Base-by-base conservation (phyloP, 805 yeast species). In the Schwanniomyces occidentalis region DNA sequence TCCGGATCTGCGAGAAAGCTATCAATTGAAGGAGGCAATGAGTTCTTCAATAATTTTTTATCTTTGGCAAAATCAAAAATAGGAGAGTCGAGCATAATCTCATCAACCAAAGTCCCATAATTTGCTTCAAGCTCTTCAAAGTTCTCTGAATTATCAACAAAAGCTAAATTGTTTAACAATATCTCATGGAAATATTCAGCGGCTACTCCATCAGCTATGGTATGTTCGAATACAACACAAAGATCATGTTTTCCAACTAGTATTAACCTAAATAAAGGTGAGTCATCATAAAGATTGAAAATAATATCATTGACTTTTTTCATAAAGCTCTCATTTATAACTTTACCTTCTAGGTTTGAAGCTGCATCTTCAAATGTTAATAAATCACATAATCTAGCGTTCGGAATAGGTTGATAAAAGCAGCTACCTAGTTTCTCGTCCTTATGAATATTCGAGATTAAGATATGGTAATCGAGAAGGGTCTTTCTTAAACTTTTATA, bases 171-270 rank as follows among this genome's bases (percentile, higher is more conserved):
- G 12, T 57, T 54, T 24, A 64, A 41, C 15, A 65, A 51, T 4
- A 55, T 47, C 40, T 65, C 65, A 33, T 65, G 70, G 44, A 65
- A 58, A 29, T 46, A 45, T 19, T 45, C 48, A 0, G 60, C 70
- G 7, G 55, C 65, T 5, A 64, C 45, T 1, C 71, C 72, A 40
- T 66, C 72, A n/a, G 57, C 57, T 9, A 63, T 49, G 5, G 69
- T 56, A 41, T 66, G 73, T 32, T 66, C 73, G 16, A 61, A 54
- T 0, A 51, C 48, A 3, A 36, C 59, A 4, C 56, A 49, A 15
- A 65, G 34, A 19, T 52, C 42, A 16, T 37, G 37, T 2, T 42
- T 33, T 1, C 58, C 63, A 2, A 51, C 33, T 7, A 64, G 24
- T 13, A 58, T 21, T 22, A 64, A 22, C 29, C 52, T 55, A 44